These are phyloP conservation scores for Claviceps arundinis DNA, from an alignment of 2,329 filamentous ascomycete species.

Conservation along the genomic window DNA sequence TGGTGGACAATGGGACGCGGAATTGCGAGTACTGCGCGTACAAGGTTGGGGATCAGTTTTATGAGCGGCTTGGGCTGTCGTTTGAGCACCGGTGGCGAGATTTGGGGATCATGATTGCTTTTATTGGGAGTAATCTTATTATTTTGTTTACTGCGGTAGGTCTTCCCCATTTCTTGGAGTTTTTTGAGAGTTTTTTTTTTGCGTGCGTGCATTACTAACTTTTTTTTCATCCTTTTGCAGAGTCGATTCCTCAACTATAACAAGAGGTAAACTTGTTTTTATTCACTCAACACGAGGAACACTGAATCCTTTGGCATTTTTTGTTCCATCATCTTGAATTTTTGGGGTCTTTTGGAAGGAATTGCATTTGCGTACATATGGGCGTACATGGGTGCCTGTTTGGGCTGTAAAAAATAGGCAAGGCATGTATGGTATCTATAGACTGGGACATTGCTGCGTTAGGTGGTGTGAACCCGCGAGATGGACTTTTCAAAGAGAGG, in stretches of 20 bases:
- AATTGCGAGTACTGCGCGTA: slow-evolving; percentile 74
- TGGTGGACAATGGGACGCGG: slow-evolving; percentile 51
- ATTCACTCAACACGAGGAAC: too few relatives aligned
- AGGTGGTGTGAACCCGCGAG: too few relatives aligned
- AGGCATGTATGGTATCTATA: too few relatives aligned
- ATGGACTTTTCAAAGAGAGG: neutral
- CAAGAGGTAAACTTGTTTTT: slow-evolving; percentile 17
- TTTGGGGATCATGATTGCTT: slow-evolving; percentile 63
- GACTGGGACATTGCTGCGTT: too few relatives aligned
- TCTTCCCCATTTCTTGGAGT: slow-evolving; percentile 6
- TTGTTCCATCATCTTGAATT: too few relatives aligned
- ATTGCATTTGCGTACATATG: too few relatives aligned
- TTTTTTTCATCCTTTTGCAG: slow-evolving; percentile 15
- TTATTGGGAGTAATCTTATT: slow-evolving; percentile 64
- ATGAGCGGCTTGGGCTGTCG: slow-evolving; percentile 48
- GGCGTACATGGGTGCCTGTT: too few relatives aligned
- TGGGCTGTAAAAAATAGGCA: too few relatives aligned
- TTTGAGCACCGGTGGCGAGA: slow-evolving; percentile 69
- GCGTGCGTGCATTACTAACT: neutral
- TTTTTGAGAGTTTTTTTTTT: neutral
- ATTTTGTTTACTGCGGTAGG: slow-evolving; percentile 41
- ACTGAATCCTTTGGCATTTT: too few relatives aligned
- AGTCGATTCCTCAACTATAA: slow-evolving; percentile 42
- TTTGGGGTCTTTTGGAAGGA: too few relatives aligned
- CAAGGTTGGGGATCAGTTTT: slow-evolving; percentile 70